Base-by-base conservation (phyloP, 371 early-diverging fungal species). In the Polyrhizophydium stewartii region DNA sequence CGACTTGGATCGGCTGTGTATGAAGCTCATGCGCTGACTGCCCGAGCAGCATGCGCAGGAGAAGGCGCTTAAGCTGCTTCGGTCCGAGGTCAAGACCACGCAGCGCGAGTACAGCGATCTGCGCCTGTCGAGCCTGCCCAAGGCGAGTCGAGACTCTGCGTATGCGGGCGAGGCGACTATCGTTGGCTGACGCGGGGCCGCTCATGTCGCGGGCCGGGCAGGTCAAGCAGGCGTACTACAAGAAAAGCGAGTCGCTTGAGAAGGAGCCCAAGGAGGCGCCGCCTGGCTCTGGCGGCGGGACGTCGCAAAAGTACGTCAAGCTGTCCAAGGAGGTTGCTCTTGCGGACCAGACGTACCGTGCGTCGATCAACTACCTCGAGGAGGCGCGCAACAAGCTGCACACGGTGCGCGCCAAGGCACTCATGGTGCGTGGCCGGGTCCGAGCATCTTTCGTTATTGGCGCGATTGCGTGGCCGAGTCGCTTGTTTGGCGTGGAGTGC, bases 321-420 rank as follows among this genome's bases (percentile, higher is more conserved):
- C 45, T 60, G 19, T 2, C n/a, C 46, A 53, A 55, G 45, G 62
- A 61, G 27, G 24, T 56, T 45, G 46, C 27, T 21, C 13, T n/a
- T 25, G 30, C 31, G 56, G 66, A 66, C 41, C 66, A 66, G 37
- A 59, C 40, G 37, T 66, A 66, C 60, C 61, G 67, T 6, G 22
- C 31, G 0, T 67, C 51, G 19, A 52, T 66, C 21, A 22, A 33
- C 25, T 56, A 66, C 22, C 40, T 66, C 21, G 67, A 66, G 38
- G 62, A 62, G 17, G 41, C 59, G 22, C 32, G 67, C 21, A 21
- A 56, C 13, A 45, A 50, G n/a, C 45, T 66, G 25, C 27, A 28
- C 19, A 19, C 27, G 2, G 35, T 47, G 1, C 61, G 66, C 21
- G 58, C 33, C 17, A 46, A 37, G 35, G 47, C 56, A 22, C 19